A percentile compares a stretch with the other conserved stretches of the same genome.
phyloP scores from a whole-genome alignment of 805 yeast genomes.

The Saccharomycopsis vini region DNA sequence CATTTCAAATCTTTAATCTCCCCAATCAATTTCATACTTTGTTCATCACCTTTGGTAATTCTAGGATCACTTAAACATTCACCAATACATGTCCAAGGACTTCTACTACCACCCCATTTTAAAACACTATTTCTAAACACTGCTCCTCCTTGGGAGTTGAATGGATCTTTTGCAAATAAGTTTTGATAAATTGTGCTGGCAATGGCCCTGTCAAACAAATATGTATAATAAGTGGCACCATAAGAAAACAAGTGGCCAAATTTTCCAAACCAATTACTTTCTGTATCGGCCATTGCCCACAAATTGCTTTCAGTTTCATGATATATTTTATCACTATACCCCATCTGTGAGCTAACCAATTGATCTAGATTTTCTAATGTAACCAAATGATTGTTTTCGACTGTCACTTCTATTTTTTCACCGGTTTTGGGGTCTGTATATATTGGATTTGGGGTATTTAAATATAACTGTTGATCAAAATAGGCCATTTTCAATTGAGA shows the following conservation, averaged over 20 bases:
- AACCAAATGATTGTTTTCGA: slow-evolving; percentile 11
- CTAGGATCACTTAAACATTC: slow-evolving; percentile 61
- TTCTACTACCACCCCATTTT: slow-evolving; percentile 89
- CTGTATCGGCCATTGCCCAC: slow-evolving; percentile 55
- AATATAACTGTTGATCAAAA: slow-evolving; percentile 75
- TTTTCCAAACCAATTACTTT: slow-evolving; percentile 86
- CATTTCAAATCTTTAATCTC: slow-evolving; percentile 20
- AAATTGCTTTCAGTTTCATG: slow-evolving; percentile 54
- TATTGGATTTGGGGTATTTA: slow-evolving; percentile 23
- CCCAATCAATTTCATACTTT: slow-evolving; percentile 57
- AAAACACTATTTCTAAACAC: slow-evolving; percentile 60
- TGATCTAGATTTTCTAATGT: slow-evolving; percentile 14
- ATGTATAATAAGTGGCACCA: slow-evolving; percentile 91
- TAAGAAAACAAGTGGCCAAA: slow-evolving; percentile 91
- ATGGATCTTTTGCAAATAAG: slow-evolving; percentile 62
- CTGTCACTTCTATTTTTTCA: slow-evolving; percentile 1
- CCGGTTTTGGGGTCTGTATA: neutral
- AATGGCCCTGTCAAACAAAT: slow-evolving; percentile 83
- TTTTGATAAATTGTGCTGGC: slow-evolving; percentile 79
- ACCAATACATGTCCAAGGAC: slow-evolving; percentile 82
- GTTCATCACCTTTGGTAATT: slow-evolving; percentile 55
- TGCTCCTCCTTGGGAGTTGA: slow-evolving; percentile 65
- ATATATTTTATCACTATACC: slow-evolving; percentile 33
- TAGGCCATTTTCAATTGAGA: slow-evolving; percentile 87
- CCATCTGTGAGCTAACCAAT: slow-evolving; percentile 7